phyloP scores from a whole-genome alignment of 192 early-diverging fungal genomes.

The Fimicolochytrium jonesii region DNA sequence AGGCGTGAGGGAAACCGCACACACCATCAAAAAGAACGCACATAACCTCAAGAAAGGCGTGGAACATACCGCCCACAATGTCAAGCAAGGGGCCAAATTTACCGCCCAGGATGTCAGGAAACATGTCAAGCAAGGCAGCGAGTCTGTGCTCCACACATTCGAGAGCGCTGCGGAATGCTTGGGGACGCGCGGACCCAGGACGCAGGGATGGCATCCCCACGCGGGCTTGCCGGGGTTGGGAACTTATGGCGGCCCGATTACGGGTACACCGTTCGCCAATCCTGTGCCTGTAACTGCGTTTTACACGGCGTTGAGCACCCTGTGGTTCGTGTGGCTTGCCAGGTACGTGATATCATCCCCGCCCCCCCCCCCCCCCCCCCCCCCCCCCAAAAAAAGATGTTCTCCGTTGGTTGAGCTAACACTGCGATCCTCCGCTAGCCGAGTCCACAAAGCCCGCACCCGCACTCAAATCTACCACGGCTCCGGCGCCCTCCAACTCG shows the following conservation, averaged over 20 bases:
- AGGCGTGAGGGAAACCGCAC: not conserved
- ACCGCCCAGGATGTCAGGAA: too few relatives aligned
- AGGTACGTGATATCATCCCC: too few relatives aligned
- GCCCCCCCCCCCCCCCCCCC: too few relatives aligned
- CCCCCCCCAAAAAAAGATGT: too few relatives aligned
- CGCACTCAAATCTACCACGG: slow-evolving; percentile 29
- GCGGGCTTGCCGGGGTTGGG: not conserved
- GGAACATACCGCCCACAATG: slow-evolving; percentile 4
- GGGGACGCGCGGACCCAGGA: slow-evolving; percentile 9
- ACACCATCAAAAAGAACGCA: too few relatives aligned
- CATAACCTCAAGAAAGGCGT: slow-evolving; percentile 19
- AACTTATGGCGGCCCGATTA: too few relatives aligned
- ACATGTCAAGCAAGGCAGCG: too few relatives aligned
- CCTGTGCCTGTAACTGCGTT: slow-evolving; percentile 35
- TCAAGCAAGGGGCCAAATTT: slow-evolving; percentile 17
- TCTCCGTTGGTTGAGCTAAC: not conserved
- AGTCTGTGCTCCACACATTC: slow-evolving; percentile 21
- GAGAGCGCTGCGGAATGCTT: slow-evolving; percentile 26
- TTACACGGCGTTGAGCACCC: slow-evolving; percentile 31
- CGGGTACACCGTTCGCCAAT: too few relatives aligned
- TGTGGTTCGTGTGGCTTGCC: slow-evolving; percentile 35
- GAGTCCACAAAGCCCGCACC: slow-evolving; percentile 33
- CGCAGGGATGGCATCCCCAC: not conserved
- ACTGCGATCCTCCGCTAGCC: not conserved
- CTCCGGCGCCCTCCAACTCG: slow-evolving; percentile 29